phyloP scores from a whole-genome alignment of 805 yeast genomes.

The Isabelozyma rhagii region DNA sequence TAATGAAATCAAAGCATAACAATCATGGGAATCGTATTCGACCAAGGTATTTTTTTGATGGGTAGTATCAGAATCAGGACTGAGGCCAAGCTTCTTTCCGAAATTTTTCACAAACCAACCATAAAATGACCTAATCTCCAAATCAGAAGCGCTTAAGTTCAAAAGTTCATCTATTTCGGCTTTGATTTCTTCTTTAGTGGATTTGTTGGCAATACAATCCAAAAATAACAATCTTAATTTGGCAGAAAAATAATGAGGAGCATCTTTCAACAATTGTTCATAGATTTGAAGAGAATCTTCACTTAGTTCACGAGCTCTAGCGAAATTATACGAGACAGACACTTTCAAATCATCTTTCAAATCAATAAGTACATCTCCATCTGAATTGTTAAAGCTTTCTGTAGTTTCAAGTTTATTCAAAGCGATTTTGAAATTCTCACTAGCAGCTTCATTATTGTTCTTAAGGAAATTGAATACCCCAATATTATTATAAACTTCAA shows the following conservation, averaged over 20 bases:
- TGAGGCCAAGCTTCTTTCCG: slow-evolving; percentile 48
- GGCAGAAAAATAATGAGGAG: slow-evolving; percentile 75
- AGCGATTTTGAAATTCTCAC: slow-evolving; percentile 52
- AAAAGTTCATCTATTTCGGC: slow-evolving; percentile 56
- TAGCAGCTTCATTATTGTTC: slow-evolving; percentile 57
- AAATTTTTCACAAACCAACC: slow-evolving; percentile 80
- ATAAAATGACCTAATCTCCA: slow-evolving; percentile 86
- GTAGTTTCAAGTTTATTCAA: slow-evolving; percentile 29
- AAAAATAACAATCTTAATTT: slow-evolving; percentile 67
- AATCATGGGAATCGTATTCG: slow-evolving; percentile 80
- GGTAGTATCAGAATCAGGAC: slow-evolving; percentile 61
- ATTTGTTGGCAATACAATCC: slow-evolving; percentile 41
- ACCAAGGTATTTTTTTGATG: slow-evolving; percentile 85
- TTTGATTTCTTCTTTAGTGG: slow-evolving; percentile 44
- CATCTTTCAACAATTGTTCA: slow-evolving; percentile 48
- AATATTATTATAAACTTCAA: slow-evolving; percentile 72
- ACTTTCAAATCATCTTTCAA: slow-evolving; percentile 27
- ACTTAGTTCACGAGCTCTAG: slow-evolving; percentile 65
- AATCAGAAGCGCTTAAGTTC: slow-evolving; percentile 50
- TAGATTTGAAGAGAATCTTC: slow-evolving; percentile 46
- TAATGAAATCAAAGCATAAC: slow-evolving; percentile 82
- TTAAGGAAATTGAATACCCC: slow-evolving; percentile 78
- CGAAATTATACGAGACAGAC: slow-evolving; percentile 59
- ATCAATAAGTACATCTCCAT: slow-evolving; percentile 26
- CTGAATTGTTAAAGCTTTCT: slow-evolving; percentile 36